Base-by-base conservation (phyloP, 805 yeast genomes). In the Saccharomycopsis fodiens region DNA sequence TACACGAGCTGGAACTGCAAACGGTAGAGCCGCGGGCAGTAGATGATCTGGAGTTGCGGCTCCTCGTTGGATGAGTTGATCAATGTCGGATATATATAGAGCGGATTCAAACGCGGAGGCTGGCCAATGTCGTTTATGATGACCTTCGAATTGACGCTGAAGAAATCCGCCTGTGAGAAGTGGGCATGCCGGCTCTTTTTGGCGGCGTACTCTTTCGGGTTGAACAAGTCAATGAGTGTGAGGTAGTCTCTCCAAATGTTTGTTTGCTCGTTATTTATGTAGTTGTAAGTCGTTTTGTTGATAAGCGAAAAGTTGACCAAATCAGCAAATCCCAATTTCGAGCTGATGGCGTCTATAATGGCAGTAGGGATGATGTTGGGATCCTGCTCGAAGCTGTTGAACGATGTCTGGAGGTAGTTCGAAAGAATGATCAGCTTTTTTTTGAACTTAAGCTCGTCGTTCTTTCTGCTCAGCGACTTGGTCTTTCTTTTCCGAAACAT, bases 1-100 rank as follows among this genome's bases (percentile, higher is more conserved):
- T 67, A 63, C 12, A 76, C 64, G 43, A 59, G 57, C 31, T 67
- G 54, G 30, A 71, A 60, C 47, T 68, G 75, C 43, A 42, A 34
- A 17, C 43, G 45, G 22, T 61, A 56, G 37, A 70, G 55, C 52
- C 65, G 60, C 1, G 52, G 52, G 27, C 48, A 48, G 32, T 51
- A 51, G 17, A 51, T 34, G 20, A 51, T 15, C 13, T 37, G 37
- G 12, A 50, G 41, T 15, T 15, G 15, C 3, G 41, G 42, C 4
- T 27, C 32, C 10, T 25, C 10, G 29, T 25, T 25, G 12, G 7
- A 25, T 29, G 29, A n/a, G 25, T 22, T 35, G 3, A 45, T 19
- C 20, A 45, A 29, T 34, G 39, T 47, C 4, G 34, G 16, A 21
- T 48, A 51, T 13, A 51, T 42, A 17, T 39, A 31, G 17, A 51